phyloP scores from a whole-genome alignment of 2,329 filamentous ascomycete species.

The Ophiostoma himal-ulmi region DNA sequence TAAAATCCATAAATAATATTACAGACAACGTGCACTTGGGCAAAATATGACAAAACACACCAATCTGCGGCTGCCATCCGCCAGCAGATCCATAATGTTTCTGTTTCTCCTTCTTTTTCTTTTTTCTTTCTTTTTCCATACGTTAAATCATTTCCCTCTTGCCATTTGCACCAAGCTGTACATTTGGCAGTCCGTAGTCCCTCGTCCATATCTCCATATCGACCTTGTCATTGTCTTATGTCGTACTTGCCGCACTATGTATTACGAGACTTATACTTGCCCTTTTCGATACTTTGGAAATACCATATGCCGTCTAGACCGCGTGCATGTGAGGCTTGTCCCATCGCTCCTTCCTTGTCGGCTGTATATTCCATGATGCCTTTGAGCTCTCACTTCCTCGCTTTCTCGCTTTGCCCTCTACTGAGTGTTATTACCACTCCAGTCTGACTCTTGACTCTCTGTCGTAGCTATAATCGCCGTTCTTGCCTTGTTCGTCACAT shows the following conservation, averaged over 20 bases:
- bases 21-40: neutral
- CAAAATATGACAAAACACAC: slow-evolving; percentile 8
- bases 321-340: slow-evolving; percentile 12
- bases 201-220: neutral
- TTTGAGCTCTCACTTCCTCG: neutral
- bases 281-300: neutral
- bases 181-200: no score
- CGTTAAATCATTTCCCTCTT: neutral
- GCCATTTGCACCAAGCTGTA: neutral
- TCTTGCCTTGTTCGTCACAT: slow-evolving; percentile 7
- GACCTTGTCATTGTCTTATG: neutral
- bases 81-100: slow-evolving; percentile 1
- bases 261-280: slow-evolving; percentile 10
- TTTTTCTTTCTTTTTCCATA: slow-evolving; percentile 14
- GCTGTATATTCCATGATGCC: slow-evolving; percentile 13
- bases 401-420: neutral
- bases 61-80: slow-evolving; percentile 7
- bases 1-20: neutral
- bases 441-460: neutral
- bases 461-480: neutral
- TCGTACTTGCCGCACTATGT: slow-evolving; percentile 4
- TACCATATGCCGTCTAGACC: slow-evolving; percentile 5
- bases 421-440: neutral
- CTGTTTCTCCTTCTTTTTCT: neutral
- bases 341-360: slow-evolving; percentile 6